Evolutionary conservation across 2,329 filamentous ascomycete genomes (phyloP).

Genomic region (Bertia moriformis): DNA sequence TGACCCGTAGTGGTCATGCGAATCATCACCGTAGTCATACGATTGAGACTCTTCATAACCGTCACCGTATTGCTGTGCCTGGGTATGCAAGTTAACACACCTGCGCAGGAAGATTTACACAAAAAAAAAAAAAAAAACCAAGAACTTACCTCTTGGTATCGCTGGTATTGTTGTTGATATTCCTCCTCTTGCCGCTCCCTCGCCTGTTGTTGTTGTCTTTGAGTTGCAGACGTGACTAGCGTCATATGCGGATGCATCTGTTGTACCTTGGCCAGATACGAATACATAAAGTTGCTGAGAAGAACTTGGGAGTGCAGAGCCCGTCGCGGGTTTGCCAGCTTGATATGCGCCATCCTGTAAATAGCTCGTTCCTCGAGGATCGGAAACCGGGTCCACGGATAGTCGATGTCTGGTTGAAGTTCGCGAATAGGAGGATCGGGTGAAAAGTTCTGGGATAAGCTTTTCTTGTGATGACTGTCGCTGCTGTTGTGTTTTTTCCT

Average conservation of each 20-base stretch:
- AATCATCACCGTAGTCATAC: not conserved
- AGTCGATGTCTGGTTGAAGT: constrained; percentile 56
- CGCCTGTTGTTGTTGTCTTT: constrained; percentile 26
- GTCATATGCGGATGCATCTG: constrained; percentile 64
- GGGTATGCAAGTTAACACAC: not conserved
- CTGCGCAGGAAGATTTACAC: not conserved
- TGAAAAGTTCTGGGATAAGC: constrained; percentile 42
- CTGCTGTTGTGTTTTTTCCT: constrained; percentile 53
- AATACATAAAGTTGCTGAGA: constrained; percentile 70
- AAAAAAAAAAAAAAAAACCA: too few species aligned
- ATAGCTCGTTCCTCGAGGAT: constrained; percentile 64
- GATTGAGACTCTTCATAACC: not conserved
- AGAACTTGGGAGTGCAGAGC: constrained; percentile 61
- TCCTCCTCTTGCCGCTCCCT: constrained; percentile 21
- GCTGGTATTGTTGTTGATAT: constrained; percentile 9
- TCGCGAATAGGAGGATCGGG: constrained; percentile 48
- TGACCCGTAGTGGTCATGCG: not conserved
- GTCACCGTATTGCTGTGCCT: not conserved
- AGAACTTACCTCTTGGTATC: constrained; percentile 1
- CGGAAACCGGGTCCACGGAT: constrained; percentile 62
- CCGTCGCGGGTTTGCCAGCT: constrained; percentile 59
- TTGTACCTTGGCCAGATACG: constrained; percentile 64
- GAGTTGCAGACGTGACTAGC: constrained; percentile 38
- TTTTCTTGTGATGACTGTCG: constrained; percentile 42
- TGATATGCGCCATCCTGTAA: constrained; percentile 66